Percentiles rank a stretch among this genome's conserved stretches.
Conservation (phyloP, 345 rosid species). For the Citrus cavaleriei region DNA sequence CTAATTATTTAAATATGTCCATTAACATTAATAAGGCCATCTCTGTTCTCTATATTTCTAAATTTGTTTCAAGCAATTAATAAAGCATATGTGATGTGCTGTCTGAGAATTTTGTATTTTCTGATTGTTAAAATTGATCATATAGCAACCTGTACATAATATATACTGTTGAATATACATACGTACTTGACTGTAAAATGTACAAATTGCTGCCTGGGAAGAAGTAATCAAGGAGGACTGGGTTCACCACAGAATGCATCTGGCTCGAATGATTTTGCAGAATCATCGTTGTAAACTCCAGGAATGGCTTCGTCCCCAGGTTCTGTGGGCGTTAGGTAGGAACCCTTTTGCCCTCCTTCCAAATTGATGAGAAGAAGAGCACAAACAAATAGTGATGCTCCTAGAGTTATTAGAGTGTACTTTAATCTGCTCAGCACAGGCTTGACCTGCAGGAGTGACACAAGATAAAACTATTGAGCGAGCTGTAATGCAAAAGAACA, state of each 20-base stretch:
- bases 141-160: conserved; percentile 4
- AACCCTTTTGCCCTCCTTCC: conserved; percentile 34
- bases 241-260: conserved; percentile 89
- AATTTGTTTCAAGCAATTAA: neutral
- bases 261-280: conserved; percentile 80
- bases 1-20: too few species aligned
- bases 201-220: neutral
- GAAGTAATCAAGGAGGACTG: conserved; percentile 15
- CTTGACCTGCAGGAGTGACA: conserved; percentile 53
- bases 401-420: conserved; percentile 70
- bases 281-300: conserved; percentile 70
- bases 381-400: conserved; percentile 44
- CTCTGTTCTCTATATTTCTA: neutral
- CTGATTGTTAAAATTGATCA: neutral
- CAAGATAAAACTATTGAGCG: neutral
- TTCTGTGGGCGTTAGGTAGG: conserved; percentile 25
- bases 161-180: neutral
- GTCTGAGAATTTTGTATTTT: neutral
- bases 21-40: too few species aligned
- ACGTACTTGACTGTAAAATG: conserved; percentile 12
- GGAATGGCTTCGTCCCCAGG: conserved; percentile 52
- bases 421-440: conserved; percentile 76
- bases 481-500: neutral
- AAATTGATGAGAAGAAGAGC: conserved; percentile 49
- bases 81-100: neutral